Percentiles rank a stretch among this genome's conserved stretches.
Evolutionary conservation across 2,329 filamentous ascomycete genomes (phyloP).

Genomic region (Epicoccum nigrum): DNA sequence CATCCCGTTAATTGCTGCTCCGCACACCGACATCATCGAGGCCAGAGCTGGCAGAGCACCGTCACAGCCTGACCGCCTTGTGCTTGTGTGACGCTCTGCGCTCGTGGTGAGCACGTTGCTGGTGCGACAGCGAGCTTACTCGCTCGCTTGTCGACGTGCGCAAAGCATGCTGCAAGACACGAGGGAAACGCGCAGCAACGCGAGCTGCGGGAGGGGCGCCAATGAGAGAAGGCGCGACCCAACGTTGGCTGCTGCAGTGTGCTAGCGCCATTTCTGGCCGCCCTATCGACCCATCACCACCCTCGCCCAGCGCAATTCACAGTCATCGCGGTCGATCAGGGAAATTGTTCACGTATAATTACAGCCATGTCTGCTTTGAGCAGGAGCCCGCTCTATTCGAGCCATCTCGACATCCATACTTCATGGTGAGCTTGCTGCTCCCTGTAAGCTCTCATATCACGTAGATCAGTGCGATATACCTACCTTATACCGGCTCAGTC

Average conservation of each 20-base stretch:
- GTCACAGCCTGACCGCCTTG: conserved; percentile 11
- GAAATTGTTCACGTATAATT: not conserved
- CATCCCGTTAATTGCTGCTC: conserved; percentile 18
- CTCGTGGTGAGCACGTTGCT: conserved; percentile 16
- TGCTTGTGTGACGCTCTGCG: conserved; percentile 12
- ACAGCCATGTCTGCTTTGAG: not conserved
- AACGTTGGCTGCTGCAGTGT: conserved; percentile 9
- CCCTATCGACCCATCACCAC: conserved; percentile 8
- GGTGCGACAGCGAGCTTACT: not conserved
- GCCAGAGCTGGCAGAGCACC: conserved; percentile 2
- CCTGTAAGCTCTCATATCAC: too few species aligned
- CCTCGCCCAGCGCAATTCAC: conserved; percentile 7
- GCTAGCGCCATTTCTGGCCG: conserved; percentile 12
- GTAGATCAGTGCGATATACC: too few species aligned
- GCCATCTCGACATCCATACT: too few species aligned
- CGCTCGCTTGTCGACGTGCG: conserved; percentile 4
- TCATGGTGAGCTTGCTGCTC: too few species aligned
- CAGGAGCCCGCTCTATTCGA: too few species aligned
- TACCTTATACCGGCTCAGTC: too few species aligned
- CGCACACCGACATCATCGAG: conserved; percentile 19
- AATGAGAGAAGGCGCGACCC: conserved; percentile 10
- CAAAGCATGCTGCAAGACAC: conserved; percentile 3
- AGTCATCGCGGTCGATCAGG: conserved; percentile 9
- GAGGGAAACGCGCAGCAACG: conserved; percentile 10
- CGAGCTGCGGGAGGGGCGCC: conserved; percentile 3